A percentile compares a stretch with the other conserved stretches of the same genome.
phyloP scores from a whole-genome alignment of 306 rosid genomes.

The Citrullus amarus region DNA sequence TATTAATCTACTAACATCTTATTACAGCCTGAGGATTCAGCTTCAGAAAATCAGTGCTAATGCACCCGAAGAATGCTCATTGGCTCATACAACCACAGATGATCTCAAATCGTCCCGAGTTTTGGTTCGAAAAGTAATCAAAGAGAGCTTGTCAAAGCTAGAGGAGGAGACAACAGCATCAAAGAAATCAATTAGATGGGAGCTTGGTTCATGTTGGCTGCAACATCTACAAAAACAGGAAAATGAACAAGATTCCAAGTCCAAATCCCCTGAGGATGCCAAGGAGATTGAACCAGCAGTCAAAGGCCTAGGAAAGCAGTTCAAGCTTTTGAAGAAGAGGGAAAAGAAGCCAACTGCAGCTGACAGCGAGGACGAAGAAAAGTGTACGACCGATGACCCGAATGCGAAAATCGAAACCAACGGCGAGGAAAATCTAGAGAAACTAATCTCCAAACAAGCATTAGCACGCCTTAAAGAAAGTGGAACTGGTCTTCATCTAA shows the following conservation, averaged over 20 bases:
- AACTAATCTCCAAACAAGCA: constrained; percentile 51
- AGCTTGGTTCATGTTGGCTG: constrained; percentile 91
- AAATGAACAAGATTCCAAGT: constrained; percentile 23
- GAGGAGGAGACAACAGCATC: constrained; percentile 33
- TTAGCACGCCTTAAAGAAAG: constrained; percentile 53
- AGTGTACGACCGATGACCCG: constrained; percentile 10
- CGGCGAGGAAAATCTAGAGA: constrained; percentile 40
- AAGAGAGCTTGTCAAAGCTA: constrained; percentile 42
- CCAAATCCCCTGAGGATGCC: constrained; percentile 16
- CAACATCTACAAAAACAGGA: constrained; percentile 84
- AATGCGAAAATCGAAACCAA: constrained; percentile 18
- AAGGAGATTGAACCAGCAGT: constrained; percentile 49
- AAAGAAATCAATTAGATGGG: constrained; percentile 72
- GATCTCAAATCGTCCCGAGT: constrained; percentile 30
- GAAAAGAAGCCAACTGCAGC: constrained; percentile 35
- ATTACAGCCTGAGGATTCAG: constrained; percentile 64
- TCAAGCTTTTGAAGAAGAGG: constrained; percentile 72
- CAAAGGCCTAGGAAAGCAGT: constrained; percentile 82
- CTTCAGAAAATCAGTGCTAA: constrained; percentile 50
- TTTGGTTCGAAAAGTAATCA: constrained; percentile 40
- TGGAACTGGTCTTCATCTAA: constrained; percentile 73
- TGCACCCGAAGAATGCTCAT: constrained; percentile 23
- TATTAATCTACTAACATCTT: constrained; percentile 14
- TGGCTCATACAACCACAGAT: constrained; percentile 29
- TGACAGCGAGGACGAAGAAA: constrained; percentile 28